These are phyloP conservation scores for Xylariaceae sp. DNA, from an alignment of 2,329 filamentous ascomycete genomes.

Conservation along the genomic window DNA sequence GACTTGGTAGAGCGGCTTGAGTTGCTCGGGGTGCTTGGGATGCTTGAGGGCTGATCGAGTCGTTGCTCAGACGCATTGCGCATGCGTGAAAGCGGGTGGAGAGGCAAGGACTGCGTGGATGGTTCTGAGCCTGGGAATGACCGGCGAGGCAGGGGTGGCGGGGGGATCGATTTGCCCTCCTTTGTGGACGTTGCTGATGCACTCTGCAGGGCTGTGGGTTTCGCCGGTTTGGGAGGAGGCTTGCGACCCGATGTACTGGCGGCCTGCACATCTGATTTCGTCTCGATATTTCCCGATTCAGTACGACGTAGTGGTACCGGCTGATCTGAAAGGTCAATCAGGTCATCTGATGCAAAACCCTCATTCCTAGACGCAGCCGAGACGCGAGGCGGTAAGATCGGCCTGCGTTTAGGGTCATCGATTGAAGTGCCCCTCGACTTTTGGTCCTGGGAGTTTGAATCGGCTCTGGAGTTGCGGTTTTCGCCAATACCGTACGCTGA, in stretches of 20 bases:
- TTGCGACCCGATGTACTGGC: slow-evolving; percentile 31
- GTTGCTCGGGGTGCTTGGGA: background rate
- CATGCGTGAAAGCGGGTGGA: slow-evolving; percentile 39
- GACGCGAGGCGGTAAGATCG: slow-evolving; percentile 35
- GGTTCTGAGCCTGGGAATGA: slow-evolving; percentile 22
- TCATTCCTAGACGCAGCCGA: slow-evolving; percentile 26
- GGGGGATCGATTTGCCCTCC: slow-evolving; percentile 21
- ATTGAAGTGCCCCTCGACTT: slow-evolving; percentile 17
- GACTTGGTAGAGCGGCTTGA: background rate
- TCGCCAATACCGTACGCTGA: slow-evolving; percentile 39
- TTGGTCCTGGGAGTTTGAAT: slow-evolving; percentile 7
- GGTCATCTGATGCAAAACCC: slow-evolving; percentile 48
- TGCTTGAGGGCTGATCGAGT: too few species aligned
- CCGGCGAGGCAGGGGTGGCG: slow-evolving; percentile 38
- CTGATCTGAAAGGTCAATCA: slow-evolving; percentile 59
- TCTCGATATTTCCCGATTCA: slow-evolving; percentile 31
- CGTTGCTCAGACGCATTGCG: slow-evolving; percentile 38
- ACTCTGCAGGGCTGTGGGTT: slow-evolving; percentile 53
- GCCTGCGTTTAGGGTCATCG: slow-evolving; percentile 27
- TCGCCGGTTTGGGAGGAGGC: slow-evolving; percentile 50
- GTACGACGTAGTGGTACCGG: slow-evolving; percentile 39
- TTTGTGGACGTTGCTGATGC: slow-evolving; percentile 26
- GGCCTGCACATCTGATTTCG: slow-evolving; percentile 29
- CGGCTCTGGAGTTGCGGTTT: slow-evolving; percentile 14
- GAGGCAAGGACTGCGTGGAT: slow-evolving; percentile 23